These are phyloP conservation scores for Pecoramyces ruminantium DNA, from an alignment of 192 early-diverging fungal species.

Conservation along the genomic window DNA sequence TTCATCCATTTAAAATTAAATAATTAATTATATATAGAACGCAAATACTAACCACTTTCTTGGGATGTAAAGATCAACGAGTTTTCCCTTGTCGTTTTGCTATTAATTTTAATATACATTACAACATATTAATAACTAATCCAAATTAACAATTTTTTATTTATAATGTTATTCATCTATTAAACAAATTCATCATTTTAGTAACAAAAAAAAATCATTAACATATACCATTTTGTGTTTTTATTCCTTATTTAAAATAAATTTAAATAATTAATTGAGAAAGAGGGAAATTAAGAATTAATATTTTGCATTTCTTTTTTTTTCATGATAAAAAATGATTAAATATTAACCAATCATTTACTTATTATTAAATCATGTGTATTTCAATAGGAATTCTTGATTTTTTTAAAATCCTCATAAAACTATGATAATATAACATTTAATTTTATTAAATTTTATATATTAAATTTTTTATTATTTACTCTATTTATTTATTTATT, in stretches of 20 bases:
- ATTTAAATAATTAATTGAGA: neutral
- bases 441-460: too few relatives aligned
- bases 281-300: neutral
- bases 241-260: neutral
- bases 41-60: slow-evolving; percentile 68
- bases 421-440: too few relatives aligned
- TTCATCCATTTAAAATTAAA: neutral
- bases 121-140: too few relatives aligned
- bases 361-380: neutral
- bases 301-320: neutral
- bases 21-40: neutral
- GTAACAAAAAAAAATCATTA: too few relatives aligned
- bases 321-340: neutral
- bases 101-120: neutral
- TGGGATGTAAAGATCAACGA: slow-evolving; percentile 82
- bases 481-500: too few relatives aligned
- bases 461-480: too few relatives aligned
- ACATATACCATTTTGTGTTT: neutral
- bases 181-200: too few relatives aligned
- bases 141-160: too few relatives aligned
- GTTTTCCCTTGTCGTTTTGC: neutral
- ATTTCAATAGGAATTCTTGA: too few relatives aligned
- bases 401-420: too few relatives aligned
- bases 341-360: neutral
- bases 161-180: too few relatives aligned